A percentile compares a stretch with the other conserved stretches of the same genome.
These are phyloP conservation scores for Tetradesmus obliquus DNA, from an alignment of 139 green algal species.

Conservation along the genomic window DNA sequence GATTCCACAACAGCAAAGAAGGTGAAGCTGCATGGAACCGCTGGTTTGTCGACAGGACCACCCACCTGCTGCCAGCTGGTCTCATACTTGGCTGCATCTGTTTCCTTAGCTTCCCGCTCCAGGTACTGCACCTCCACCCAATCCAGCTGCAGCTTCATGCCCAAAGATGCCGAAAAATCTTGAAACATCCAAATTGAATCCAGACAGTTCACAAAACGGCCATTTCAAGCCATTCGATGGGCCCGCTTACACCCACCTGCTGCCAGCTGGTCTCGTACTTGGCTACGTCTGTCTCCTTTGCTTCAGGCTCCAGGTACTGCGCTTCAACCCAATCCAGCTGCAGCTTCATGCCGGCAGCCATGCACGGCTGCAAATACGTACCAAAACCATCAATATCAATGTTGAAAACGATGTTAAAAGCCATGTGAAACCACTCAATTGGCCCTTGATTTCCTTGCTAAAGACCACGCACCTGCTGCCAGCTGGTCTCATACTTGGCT, in stretches of 20 bases:
- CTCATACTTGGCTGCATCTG: slow-evolving; percentile 68
- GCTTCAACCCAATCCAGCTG: slow-evolving; percentile 95
- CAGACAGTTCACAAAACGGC: no score
- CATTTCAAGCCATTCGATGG: no score
- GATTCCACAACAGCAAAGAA: no score
- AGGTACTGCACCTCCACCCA: slow-evolving; percentile 95
- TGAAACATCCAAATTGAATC: no score
- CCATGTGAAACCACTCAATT: no score
- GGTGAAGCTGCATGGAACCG: no score
- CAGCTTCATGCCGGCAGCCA: slow-evolving; percentile 89
- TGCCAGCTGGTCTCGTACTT: slow-evolving; percentile 63
- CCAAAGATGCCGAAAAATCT: not conserved
- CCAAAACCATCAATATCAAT: no score
- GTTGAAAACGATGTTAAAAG: no score
- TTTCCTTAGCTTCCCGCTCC: slow-evolving; percentile 74
- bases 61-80: slow-evolving; percentile 50
- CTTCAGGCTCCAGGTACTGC: slow-evolving; percentile 82
- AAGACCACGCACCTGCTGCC: slow-evolving; percentile 41
- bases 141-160: slow-evolving; percentile 86
- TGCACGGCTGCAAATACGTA: slow-evolving; percentile 57
- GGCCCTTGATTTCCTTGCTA: not conserved
- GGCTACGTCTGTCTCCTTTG: slow-evolving; percentile 62
- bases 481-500: slow-evolving; percentile 63
- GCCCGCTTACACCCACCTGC: slow-evolving; percentile 27
- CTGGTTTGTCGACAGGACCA: no score